These are phyloP conservation scores for Trichosanthes truncata DNA, from an alignment of 306 rosid genomes.

Conservation along the genomic window DNA sequence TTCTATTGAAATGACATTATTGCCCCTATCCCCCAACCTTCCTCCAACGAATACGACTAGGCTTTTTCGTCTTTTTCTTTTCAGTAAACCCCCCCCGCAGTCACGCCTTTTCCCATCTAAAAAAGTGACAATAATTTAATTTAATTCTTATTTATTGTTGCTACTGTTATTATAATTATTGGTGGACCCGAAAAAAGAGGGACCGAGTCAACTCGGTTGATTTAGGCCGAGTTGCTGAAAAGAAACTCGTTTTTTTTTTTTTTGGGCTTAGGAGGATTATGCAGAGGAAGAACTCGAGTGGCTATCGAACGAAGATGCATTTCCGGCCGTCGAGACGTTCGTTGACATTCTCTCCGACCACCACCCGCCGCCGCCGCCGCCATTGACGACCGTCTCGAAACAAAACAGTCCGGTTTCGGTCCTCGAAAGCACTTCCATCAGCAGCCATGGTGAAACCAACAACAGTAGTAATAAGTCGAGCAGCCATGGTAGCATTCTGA, in stretches of 20 bases:
- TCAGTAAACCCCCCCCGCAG: not conserved
- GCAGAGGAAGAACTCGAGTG: conserved; percentile 83
- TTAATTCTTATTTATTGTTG: not conserved
- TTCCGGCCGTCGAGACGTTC: conserved; percentile 58
- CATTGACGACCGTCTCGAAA: conserved; percentile 19
- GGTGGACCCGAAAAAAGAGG: not conserved
- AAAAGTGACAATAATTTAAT: not conserved
- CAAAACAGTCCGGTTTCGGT: conserved; percentile 30
- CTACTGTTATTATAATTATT: not conserved
- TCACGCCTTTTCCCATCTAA: conserved; percentile 5
- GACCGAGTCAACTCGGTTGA: conserved; percentile 2
- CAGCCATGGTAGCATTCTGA: conserved; percentile 20
- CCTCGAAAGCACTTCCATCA: conserved; percentile 35
- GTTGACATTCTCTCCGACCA: conserved; percentile 24
- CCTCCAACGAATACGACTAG: not conserved
- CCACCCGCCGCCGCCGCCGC: conserved; percentile 8
- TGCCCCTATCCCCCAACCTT: not conserved
- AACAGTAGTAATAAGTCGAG: conserved; percentile 24
- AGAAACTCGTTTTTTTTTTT: not conserved
- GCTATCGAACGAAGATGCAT: conserved; percentile 74
- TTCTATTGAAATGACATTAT: not conserved
- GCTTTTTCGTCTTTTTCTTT: not conserved
- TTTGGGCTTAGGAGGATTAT: conserved; percentile 21
- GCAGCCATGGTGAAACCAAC: conserved; percentile 9
- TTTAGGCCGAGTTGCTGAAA: conserved; percentile 11